Evolutionary conservation across 2,329 filamentous ascomycete genomes (phyloP), one percentile per base, ranked within the genome.

Genomic region (Fusarium fujikuroi): DNA sequence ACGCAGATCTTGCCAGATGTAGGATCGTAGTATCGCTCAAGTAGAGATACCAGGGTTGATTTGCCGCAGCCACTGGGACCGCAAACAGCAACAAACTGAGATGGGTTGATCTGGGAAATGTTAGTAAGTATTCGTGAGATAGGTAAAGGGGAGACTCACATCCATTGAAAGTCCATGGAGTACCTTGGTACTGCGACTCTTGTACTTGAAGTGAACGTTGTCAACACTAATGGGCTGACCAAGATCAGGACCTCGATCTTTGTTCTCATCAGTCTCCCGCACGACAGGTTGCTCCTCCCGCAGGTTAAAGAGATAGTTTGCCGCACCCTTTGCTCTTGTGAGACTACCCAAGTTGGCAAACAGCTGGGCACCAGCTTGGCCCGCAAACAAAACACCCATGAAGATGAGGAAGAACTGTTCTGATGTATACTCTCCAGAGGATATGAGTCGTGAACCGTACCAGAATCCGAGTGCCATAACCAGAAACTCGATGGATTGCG

Each of bases 11-110:
- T 54, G 18, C 83, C 83, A 2, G 74, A 70, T 3, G 75, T 79
- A 2, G 81, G 80, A 39, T 83, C 80, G 67, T 85, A 84, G 69
- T 85, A 86, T 19, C 85, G 81, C 69, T 87, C 82, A 0, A 87
- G 76, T 9, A 87, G 79, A 10, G 85, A 84, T 49, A 92, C 84
- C 44, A 88, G 86, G 6, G 89, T 91, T 4, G 87, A 89, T 74
- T 91, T 91, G 2, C 88, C 88, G 69, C 87, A 89, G 12, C 88
- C 88, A 1, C 86, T 89, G 4, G 87, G 83, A 3, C 89, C 88
- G 1, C 90, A 88, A 36, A 90, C 83, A 2, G 88, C 89, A 4
- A 87, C 80, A 68, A 86, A 88, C 66, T 85, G 82, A 32, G 44
- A 70, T 14, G 58, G 71, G 2, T 25, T 66, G 42, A 70, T 60